Evolutionary conservation across 306 rosid species (phyloP), one percentile per base, ranked within the genome.

Genomic region (Vigna radiata): DNA sequence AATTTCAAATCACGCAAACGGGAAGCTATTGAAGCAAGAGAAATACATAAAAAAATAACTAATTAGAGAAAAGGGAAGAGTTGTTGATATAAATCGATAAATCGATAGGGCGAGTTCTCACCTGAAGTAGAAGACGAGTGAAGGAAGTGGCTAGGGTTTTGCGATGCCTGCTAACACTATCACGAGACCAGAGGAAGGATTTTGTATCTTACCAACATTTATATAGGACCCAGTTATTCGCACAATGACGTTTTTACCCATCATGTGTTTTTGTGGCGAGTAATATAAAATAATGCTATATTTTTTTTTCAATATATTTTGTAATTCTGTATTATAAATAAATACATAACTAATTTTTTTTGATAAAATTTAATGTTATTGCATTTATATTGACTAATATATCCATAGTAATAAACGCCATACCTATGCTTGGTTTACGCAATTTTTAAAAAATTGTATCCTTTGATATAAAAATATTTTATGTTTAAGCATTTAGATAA

Each of bases 141-240:
- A 54, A 18, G 60, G 19, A 54, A 18, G 60, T 23, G 58, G 60
- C 60, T 54, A 54, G 60, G 60, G 60, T 54, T 54, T 54, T 18
- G 29, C 5, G 0, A 54, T 8, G 60, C 13, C 8, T 54, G 58
- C 60, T 54, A 7, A 18, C 29, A 19, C 60, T 54, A 9, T 41
- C 19, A 1, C 25, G 1, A 18, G 13, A 8, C 19, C 59, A 53
- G 27, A 52, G 58, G 0, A 4, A 6, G 0, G 2, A 4, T 29
- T 6, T 7, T 7, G 1, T 39, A 2, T 0, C 25, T 17, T 17
- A 10, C 27, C 5, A 53, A 3, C 0, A 8, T 18, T 53, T 53
- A 54, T 54, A 54, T 18, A 54, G 3, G 60, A 11, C 29, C 29
- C 3, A 18, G 3, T 8, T 4, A 8, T 2, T 19, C 21, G 2